phyloP scores from a whole-genome alignment of 345 rosid genomes.

The Lepidium didymum region DNA sequence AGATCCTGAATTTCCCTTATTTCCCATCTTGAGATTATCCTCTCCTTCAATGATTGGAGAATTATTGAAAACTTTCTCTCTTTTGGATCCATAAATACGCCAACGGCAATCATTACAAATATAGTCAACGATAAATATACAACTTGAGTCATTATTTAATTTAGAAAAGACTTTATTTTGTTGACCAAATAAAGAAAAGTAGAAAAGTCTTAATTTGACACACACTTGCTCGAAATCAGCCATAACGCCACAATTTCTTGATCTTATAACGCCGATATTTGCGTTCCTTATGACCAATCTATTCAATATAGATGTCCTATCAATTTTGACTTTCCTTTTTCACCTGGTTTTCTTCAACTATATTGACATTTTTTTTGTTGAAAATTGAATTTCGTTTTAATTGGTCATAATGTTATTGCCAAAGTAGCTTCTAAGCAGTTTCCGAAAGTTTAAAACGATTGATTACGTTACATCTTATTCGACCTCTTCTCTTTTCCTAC shows the following conservation, averaged over 20 bases:
- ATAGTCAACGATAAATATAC: background rate
- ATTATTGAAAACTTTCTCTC: background rate
- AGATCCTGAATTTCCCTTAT: background rate
- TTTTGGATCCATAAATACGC: background rate
- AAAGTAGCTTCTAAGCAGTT: no score
- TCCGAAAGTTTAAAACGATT: no score
- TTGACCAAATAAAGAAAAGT: background rate
- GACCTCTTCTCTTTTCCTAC: no score
- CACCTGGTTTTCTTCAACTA: background rate
- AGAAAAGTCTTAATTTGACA: constrained; percentile 1
- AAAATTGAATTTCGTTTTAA: background rate
- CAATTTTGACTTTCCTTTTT: background rate
- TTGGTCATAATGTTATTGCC: no score
- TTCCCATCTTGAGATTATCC: background rate
- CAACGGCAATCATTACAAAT: background rate
- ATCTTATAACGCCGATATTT: background rate
- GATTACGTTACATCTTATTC: no score
- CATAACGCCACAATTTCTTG: background rate
- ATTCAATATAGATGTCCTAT: background rate
- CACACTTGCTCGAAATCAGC: background rate
- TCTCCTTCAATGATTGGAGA: background rate
- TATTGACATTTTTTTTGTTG: background rate
- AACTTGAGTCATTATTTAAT: background rate
- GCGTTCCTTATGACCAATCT: background rate
- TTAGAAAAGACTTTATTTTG: background rate